Conservation (phyloP, 1,284 basidiomycete genomes). For the Melampsora abietis-canadensis region DNA sequence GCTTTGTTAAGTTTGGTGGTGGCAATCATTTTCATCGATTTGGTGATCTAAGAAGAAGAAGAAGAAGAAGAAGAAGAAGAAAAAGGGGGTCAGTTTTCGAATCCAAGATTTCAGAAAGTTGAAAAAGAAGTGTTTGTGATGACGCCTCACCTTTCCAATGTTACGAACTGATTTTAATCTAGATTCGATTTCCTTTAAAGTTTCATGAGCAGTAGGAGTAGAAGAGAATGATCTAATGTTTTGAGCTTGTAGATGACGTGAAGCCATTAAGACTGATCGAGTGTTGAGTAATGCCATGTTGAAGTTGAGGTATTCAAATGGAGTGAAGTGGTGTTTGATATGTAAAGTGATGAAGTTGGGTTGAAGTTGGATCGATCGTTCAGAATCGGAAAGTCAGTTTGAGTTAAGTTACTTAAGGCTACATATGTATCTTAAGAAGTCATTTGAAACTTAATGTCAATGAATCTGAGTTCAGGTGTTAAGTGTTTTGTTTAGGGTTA, state of each 20-base stretch:
- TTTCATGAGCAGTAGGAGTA: conserved; percentile 83
- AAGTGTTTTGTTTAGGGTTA: no score
- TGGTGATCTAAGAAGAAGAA: conserved; percentile 26
- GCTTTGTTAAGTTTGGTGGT: conserved; percentile 95
- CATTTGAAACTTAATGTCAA: no score
- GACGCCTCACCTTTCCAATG: conserved; percentile 53
- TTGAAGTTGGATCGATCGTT: background rate
- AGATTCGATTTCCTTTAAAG: conserved; percentile 92
- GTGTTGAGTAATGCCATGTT: conserved; percentile 30
- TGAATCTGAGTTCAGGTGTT: no score
- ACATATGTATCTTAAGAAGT: no score
- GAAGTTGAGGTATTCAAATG: background rate
- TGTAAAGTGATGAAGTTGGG: background rate
- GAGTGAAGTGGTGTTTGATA: background rate
- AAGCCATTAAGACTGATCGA: conserved; percentile 22
- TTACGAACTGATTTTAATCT: conserved; percentile 92
- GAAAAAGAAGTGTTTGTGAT: background rate
- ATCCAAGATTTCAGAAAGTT: no score
- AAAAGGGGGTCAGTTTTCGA: no score
- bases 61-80: no score
- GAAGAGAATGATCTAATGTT: conserved; percentile 61
- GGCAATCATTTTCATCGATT: conserved; percentile 98
- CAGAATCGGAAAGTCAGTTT: background rate
- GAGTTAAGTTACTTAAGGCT: background rate
- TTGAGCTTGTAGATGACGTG: background rate